Evolutionary conservation across 306 rosid genomes (phyloP).

Genomic region (Begonia peltatifolia): DNA sequence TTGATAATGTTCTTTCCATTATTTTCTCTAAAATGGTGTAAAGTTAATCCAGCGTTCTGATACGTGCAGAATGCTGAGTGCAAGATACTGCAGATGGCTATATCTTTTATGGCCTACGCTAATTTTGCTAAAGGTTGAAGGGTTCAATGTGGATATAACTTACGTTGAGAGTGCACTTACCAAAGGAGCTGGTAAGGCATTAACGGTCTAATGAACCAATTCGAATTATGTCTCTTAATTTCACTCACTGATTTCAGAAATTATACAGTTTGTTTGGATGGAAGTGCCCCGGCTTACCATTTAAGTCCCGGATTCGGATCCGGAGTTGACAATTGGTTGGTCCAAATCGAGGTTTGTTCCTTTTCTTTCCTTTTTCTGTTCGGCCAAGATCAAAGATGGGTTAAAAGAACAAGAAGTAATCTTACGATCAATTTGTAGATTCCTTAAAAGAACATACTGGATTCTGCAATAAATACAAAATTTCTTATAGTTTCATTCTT

Average conservation of each 20-base stretch:
- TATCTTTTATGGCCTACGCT: slow-evolving; percentile 22
- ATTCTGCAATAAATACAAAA: no score
- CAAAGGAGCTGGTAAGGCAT: slow-evolving; percentile 81
- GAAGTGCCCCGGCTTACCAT: slow-evolving; percentile 94
- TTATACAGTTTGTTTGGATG: slow-evolving; percentile 86
- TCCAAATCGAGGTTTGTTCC: slow-evolving; percentile 66
- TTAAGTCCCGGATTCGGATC: slow-evolving; percentile 53
- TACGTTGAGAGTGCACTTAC: slow-evolving; percentile 42
- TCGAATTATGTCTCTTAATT: not conserved
- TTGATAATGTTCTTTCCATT: not conserved
- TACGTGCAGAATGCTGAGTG: slow-evolving; percentile 46
- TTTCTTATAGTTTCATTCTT: no score
- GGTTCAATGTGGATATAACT: slow-evolving; percentile 53
- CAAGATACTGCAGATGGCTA: slow-evolving; percentile 32
- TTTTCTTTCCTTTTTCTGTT: not conserved
- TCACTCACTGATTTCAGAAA: slow-evolving; percentile 5
- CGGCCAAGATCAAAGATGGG: no score
- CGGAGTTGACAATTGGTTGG: slow-evolving; percentile 75
- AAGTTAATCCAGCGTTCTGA: slow-evolving; percentile 1
- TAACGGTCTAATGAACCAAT: not conserved
- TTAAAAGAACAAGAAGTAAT: no score
- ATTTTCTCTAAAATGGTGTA: slow-evolving; percentile 4
- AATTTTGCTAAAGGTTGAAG: slow-evolving; percentile 31
- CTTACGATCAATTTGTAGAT: no score
- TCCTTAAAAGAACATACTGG: no score